Conservation (phyloP, 352 stramenopile genomes). For the Phytopythium delawarense region DNA sequence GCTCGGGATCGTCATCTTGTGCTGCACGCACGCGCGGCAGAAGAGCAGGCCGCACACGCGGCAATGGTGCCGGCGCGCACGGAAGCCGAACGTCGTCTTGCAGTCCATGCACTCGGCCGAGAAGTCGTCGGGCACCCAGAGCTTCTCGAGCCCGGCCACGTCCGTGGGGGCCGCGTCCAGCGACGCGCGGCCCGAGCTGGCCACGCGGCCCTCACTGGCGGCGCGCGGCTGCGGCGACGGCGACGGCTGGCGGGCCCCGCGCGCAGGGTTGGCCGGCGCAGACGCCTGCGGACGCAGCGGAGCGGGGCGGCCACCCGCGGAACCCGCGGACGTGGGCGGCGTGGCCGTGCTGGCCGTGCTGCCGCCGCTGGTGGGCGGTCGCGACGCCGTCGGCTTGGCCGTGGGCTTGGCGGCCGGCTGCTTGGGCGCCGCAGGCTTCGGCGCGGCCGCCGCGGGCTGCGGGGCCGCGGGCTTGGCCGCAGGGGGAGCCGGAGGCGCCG, state of each 20-base stretch:
- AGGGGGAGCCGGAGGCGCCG: constrained; percentile 13
- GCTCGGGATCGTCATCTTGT: constrained; percentile 77
- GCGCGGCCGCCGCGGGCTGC: constrained; percentile 3
- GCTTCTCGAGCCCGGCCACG: constrained; percentile 73
- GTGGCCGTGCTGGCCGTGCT: constrained; percentile 21
- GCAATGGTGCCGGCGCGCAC: constrained; percentile 81
- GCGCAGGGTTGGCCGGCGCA: constrained; percentile 15
- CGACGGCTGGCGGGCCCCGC: constrained; percentile 6
- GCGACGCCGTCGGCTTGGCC: constrained; percentile 13
- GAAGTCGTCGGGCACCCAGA: constrained; percentile 88
- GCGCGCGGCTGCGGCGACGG: constrained; percentile 12
- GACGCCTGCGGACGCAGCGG: constrained; percentile 21
- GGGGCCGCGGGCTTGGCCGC: constrained; percentile 7
- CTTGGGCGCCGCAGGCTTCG: constrained; percentile 6
- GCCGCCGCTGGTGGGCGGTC: constrained; percentile 24
- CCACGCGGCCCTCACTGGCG: constrained; percentile 26
- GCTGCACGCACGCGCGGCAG: constrained; percentile 74
- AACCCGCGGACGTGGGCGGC: background rate
- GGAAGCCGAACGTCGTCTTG: constrained; percentile 78
- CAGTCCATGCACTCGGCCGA: constrained; percentile 87
- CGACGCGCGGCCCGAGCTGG: constrained; percentile 30
- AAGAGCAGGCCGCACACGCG: constrained; percentile 82
- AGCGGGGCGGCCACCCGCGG: constrained; percentile 5
- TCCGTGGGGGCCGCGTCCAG: constrained; percentile 48
- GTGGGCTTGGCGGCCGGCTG: constrained; percentile 3